Evolutionary conservation across 1,139 yeast species (phyloP), one percentile per base, ranked within the genome.

Genomic region (Kodamaea alishanica): DNA sequence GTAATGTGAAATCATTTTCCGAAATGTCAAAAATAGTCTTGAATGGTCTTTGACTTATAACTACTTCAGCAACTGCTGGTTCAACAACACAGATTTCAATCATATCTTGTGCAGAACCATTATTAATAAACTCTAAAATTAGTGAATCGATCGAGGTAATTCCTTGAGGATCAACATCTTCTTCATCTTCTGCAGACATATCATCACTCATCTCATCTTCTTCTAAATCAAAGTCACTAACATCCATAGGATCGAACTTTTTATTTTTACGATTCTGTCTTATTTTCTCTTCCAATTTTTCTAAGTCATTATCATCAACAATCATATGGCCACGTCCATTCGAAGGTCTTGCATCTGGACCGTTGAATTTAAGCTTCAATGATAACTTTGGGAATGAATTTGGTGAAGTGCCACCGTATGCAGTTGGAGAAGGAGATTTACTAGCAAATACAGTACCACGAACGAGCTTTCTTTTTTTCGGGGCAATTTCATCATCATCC

Each of bases 81-180:
- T 80, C 70, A 38, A 89, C 78, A 11, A 80, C 80, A 10, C 95
- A 79, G 28, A 89, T 77, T 61, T 92, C 98, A 9, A 83, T 76
- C 37, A 92, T 68, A 56, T 90, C 96, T 42, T 81, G 79, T 2
- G 70, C 69, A 8, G 86, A 75, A 0, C 95, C 92, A 24, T 78
- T 77, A 58, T 92, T 92, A 50, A 92, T 69, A 52, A 92, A 89
- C 36, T 81, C 78, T 40, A 90, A 65, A 25, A 89, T 79, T 42
- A 87, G 80, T 10, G 68, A 67, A 51, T 85, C 95, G 45, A 70
- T 70, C 4, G 69, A 53, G 0, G 77, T 70, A 41, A 85, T 72
- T 25, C 78, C 78, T 5, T 51, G 52, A 44, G 47, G 56, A 27
- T 49, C 56, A 40, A 41, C 63, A 42, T 54, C 66, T 38, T 61